A percentile compares a stretch with the other conserved stretches of the same genome.
These are phyloP conservation scores for Hirschfeldia incana DNA, from an alignment of 345 rosid genomes.

Conservation along the genomic window DNA sequence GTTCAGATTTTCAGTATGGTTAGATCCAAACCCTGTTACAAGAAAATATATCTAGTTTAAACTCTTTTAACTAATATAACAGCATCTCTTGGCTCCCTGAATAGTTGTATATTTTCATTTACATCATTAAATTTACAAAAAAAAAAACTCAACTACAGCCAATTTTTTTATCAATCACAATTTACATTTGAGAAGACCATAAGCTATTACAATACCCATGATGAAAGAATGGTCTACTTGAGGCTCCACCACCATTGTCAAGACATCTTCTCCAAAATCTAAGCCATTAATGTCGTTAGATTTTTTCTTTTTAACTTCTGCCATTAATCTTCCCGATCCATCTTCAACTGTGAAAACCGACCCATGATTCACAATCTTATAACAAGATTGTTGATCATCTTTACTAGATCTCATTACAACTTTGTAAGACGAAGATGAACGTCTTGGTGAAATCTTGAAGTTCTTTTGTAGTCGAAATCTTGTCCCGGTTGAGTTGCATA, in stretches of 20 bases:
- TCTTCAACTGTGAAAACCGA: slow-evolving; percentile 43
- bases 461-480: slow-evolving; percentile 44
- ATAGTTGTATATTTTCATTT: too few species aligned
- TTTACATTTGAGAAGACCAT: slow-evolving; percentile 44
- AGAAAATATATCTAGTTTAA: too few species aligned
- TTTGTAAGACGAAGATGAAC: slow-evolving; percentile 28
- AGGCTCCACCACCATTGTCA: slow-evolving; percentile 56
- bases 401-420: slow-evolving; percentile 25
- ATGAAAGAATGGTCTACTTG: slow-evolving; percentile 53
- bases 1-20: too few species aligned
- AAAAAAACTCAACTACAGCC: too few species aligned
- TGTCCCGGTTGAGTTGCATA: slow-evolving; percentile 29
- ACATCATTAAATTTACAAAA: too few species aligned
- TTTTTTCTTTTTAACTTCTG: slow-evolving; percentile 57
- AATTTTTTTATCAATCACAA: slow-evolving; percentile 14
- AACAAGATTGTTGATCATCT: slow-evolving; percentile 20
- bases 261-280: slow-evolving; percentile 56
- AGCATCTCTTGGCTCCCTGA: too few species aligned
- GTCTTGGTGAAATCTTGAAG: slow-evolving; percentile 17
- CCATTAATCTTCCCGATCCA: slow-evolving; percentile 43
- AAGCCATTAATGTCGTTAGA: slow-evolving; percentile 37
- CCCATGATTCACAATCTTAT: slow-evolving; percentile 32
- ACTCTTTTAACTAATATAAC: too few species aligned
- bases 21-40: too few species aligned
- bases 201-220: slow-evolving; percentile 50